phyloP scores from a whole-genome alignment of 306 rosid species.

The Malus sieversii region DNA sequence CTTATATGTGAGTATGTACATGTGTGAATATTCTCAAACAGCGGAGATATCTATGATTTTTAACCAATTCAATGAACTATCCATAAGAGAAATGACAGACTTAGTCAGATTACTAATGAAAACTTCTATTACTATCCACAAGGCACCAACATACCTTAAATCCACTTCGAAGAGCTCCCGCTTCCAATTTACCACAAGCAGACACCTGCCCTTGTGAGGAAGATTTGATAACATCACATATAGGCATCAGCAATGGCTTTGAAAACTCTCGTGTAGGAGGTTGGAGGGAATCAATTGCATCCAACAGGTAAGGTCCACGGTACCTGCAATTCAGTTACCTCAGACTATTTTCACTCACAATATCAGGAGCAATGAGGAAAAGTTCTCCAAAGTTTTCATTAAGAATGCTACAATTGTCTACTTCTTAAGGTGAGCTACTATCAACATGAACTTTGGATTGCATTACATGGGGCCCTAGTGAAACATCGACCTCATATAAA shows the following conservation, averaged over 20 bases:
- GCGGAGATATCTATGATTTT: not conserved
- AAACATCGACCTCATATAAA: not conserved
- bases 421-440: not conserved
- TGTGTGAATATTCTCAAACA: not conserved
- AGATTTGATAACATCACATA: conserved; percentile 77
- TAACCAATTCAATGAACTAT: not conserved
- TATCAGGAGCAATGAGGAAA: not conserved
- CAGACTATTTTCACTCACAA: not conserved
- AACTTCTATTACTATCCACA: not conserved
- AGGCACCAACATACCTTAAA: conserved; percentile 50
- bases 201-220: conserved; percentile 66
- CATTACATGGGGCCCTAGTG: not conserved
- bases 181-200: conserved; percentile 91
- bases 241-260: conserved; percentile 85
- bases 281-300: conserved; percentile 76
- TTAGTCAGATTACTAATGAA: conserved; percentile 14
- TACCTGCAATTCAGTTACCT: conserved; percentile 59
- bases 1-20: not conserved
- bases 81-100: conserved; percentile 9
- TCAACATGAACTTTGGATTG: not conserved
- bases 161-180: conserved; percentile 92
- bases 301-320: conserved; percentile 68
- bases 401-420: not conserved
- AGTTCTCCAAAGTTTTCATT: not conserved
- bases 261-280: conserved; percentile 83